Percentiles rank a stretch among this genome's conserved stretches.
Evolutionary conservation across 768 basidiomycete species (phyloP).

Genomic region (Suillus subalutaceus): DNA sequence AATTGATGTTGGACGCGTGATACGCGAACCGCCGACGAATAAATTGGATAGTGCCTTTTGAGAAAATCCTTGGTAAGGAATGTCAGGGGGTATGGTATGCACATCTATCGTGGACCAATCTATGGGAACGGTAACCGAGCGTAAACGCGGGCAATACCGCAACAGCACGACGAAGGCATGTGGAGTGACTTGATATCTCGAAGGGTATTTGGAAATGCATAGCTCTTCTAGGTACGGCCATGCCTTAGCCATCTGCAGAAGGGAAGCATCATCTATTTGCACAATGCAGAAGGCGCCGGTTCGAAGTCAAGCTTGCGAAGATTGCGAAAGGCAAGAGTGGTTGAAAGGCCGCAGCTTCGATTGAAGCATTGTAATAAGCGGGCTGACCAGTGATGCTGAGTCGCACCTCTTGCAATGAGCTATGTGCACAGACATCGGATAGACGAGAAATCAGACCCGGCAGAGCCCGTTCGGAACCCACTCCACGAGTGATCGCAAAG

Average conservation of each 20-base stretch:
- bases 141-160: conserved; percentile 2
- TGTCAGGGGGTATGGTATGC: background rate
- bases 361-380: too few relatives aligned
- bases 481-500: too few relatives aligned
- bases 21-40: too few relatives aligned
- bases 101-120: conserved; percentile 5
- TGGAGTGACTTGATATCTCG: background rate
- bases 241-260: conserved; percentile 2
- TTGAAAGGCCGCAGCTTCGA: too few relatives aligned
- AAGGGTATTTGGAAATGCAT: background rate
- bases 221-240: background rate
- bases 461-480: too few relatives aligned
- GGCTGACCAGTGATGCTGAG: too few relatives aligned
- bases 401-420: too few relatives aligned
- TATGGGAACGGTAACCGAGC: background rate
- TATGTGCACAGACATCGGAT: too few relatives aligned
- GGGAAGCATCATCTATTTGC: background rate
- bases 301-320: background rate
- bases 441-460: too few relatives aligned
- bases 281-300: background rate
- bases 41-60: background rate
- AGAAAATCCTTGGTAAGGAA: conserved; percentile 10
- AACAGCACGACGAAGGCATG: background rate
- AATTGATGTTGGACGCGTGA: background rate
- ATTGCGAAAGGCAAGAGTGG: too few relatives aligned